Base-by-base conservation (phyloP, 2,329 filamentous ascomycete species). In the Diaporthe eres region DNA sequence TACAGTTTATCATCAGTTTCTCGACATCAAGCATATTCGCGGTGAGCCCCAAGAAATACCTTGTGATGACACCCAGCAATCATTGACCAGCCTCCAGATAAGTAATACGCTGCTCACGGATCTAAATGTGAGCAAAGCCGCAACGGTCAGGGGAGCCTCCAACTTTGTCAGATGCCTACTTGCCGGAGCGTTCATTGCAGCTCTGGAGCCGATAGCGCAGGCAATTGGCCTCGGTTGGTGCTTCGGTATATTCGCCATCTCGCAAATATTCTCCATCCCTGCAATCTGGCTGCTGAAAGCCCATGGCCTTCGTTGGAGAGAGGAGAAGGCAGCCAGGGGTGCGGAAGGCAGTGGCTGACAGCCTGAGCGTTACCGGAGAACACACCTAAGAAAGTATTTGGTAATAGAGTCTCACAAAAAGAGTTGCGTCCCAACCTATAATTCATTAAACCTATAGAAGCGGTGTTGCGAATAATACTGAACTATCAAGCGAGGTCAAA, bases 41-140 rank as follows among this genome's bases (percentile, higher is more conserved):
- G 12, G 31, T 68, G n/a, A 53, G 63, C 10, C 6, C 22, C 19
- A 12, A 25, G 28, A 17, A 34, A 17, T 10, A 15, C 6, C 8
- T 22, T 10, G 12, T n/a, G 12, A 34, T 8, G 6, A 51, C 31
- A 39, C 51, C 10, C 22, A 68, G n/a, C 15, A 47, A 47, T 5
- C 19, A 19, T 19, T 68, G 44, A 68, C 19, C 8, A 8, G 10
- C 15, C 12, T 4, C 22, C 22, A 68, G 44, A 68, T 51, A n/a
- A n/a, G 28, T 19, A 68, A 68, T 22, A 51, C 31, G 22, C 44
- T 68, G 47, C 63, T 68, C 31, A 68, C 63, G 13, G 63, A 68
- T 39, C 12, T 68, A 19, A 37, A 68, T 34, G 28, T 49, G 3
- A 53, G 13, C 3, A 68, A 68, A 39, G 63, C 63, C 10, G 63